A percentile compares a stretch with the other conserved stretches of the same genome.
Conservation (phyloP, 1,284 basidiomycete species). For the Cryptococcus neoformans region DNA sequence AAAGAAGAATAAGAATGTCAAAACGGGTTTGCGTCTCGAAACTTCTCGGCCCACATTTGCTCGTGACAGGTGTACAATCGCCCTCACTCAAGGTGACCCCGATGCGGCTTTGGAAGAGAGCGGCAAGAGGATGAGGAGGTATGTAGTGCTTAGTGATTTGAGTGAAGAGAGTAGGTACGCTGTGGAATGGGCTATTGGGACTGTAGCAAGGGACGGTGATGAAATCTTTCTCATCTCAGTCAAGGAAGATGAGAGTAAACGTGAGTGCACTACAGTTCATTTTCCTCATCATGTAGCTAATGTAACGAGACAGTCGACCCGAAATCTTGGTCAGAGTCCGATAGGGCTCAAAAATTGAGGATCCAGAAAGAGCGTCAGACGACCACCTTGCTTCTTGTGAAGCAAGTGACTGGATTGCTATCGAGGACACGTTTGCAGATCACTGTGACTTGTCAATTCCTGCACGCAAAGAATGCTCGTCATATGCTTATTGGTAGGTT, state of each 20-base stretch:
- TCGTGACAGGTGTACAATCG: constrained; percentile 88
- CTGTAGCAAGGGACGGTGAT: constrained; percentile 91
- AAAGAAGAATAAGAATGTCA: constrained; percentile 25
- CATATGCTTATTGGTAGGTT: constrained; percentile 81
- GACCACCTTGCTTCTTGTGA: constrained; percentile 76
- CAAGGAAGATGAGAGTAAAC: constrained; percentile 87
- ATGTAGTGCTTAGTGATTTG: constrained; percentile 90
- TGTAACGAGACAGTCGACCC: constrained; percentile 63
- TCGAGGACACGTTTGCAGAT: constrained; percentile 87
- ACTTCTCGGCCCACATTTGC: constrained; percentile 80
- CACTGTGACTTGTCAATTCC: constrained; percentile 84
- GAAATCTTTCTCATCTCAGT: constrained; percentile 84
- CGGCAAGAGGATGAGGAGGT: constrained; percentile 63
- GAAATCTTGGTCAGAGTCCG: constrained; percentile 61
- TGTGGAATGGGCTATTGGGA: constrained; percentile 94
- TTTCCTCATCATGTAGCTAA: not conserved
- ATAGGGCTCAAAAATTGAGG: constrained; percentile 70
- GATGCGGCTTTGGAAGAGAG: constrained; percentile 55
- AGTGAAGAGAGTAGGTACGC: constrained; percentile 90
- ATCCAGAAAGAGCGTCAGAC: constrained; percentile 93
- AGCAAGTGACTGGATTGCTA: constrained; percentile 82
- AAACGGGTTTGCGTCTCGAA: constrained; percentile 50
- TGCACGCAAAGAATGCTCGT: constrained; percentile 90
- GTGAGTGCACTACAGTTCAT: constrained; percentile 51
- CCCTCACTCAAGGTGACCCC: constrained; percentile 78